Conservation (phyloP, 2,329 filamentous ascomycete genomes). For the Nothopassalora personata region DNA sequence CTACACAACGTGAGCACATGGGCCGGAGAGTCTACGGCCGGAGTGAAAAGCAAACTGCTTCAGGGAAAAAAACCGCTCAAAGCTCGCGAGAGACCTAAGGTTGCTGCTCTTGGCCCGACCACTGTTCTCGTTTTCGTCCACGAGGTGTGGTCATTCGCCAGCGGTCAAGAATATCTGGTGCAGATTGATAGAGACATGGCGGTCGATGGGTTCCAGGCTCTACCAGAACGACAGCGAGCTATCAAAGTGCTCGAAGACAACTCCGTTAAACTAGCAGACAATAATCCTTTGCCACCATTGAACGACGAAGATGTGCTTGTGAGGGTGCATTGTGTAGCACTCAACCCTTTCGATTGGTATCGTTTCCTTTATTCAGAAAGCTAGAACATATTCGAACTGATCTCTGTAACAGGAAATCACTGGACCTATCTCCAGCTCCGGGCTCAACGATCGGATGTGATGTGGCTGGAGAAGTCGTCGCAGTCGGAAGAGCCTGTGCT, state of each 20-base stretch:
- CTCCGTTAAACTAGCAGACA: constrained; percentile 10
- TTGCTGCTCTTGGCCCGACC: no score
- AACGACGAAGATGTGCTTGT: constrained; percentile 16
- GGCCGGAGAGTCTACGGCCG: no score
- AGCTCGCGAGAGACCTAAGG: no score
- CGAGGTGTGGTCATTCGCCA: no score
- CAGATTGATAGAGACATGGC: constrained; percentile 2
- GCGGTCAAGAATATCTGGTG: no score
- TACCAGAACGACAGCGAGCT: constrained; percentile 13
- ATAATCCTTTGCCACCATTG: constrained; percentile 9
- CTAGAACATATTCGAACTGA: neutral
- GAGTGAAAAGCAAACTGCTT: no score
- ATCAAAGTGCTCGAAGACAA: constrained; percentile 14
- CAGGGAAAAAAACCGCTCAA: no score
- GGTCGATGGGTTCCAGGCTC: constrained; percentile 1
- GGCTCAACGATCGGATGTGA: constrained; percentile 18
- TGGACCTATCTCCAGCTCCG: constrained; percentile 18
- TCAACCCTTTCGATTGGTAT: constrained; percentile 20
- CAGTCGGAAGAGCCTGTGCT: constrained; percentile 10
- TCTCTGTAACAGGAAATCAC: constrained; percentile 13
- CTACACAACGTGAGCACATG: no score
- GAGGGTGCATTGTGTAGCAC: constrained; percentile 14
- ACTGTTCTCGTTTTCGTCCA: no score
- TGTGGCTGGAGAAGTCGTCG: constrained; percentile 16
- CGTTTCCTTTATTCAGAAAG: neutral